Percentiles rank a stretch among this genome's conserved stretches.
Evolutionary conservation across 345 rosid genomes (phyloP).

Genomic region (Draba incana): DNA sequence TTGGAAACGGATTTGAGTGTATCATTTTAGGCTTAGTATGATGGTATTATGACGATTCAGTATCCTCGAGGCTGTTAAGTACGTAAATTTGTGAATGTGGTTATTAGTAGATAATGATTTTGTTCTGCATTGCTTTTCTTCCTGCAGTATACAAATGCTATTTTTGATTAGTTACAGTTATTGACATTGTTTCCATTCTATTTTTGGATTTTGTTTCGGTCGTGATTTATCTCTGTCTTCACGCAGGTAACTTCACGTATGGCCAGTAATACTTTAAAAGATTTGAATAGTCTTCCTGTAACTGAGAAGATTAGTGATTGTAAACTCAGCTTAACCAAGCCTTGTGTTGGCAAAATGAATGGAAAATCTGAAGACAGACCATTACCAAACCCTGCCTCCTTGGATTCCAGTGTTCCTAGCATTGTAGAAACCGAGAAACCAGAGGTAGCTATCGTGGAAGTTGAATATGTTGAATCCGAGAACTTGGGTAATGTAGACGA

Average conservation of each 20-base stretch:
- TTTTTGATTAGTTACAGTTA: not conserved
- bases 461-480: constrained; percentile 82
- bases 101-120: not conserved
- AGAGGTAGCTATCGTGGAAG: constrained; percentile 55
- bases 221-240: constrained; percentile 13
- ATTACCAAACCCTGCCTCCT: constrained; percentile 38
- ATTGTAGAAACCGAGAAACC: constrained; percentile 51
- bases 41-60: not conserved
- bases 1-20: constrained; percentile 6
- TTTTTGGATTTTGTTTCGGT: not conserved
- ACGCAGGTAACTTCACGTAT: constrained; percentile 44
- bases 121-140: constrained; percentile 7
- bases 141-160: no score
- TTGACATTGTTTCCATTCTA: no score
- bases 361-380: constrained; percentile 60
- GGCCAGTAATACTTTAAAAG: constrained; percentile 73
- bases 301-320: constrained; percentile 62
- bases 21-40: constrained; percentile 8
- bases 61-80: not conserved
- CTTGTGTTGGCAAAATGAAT: constrained; percentile 51
- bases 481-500: constrained; percentile 74
- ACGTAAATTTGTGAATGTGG: not conserved
- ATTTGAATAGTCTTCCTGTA: constrained; percentile 59
- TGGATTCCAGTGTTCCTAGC: constrained; percentile 48
- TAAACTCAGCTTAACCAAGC: constrained; percentile 59